These are phyloP conservation scores for Setaria viridis DNA, from an alignment of 202 grass and related monocot species.

Conservation along the genomic window DNA sequence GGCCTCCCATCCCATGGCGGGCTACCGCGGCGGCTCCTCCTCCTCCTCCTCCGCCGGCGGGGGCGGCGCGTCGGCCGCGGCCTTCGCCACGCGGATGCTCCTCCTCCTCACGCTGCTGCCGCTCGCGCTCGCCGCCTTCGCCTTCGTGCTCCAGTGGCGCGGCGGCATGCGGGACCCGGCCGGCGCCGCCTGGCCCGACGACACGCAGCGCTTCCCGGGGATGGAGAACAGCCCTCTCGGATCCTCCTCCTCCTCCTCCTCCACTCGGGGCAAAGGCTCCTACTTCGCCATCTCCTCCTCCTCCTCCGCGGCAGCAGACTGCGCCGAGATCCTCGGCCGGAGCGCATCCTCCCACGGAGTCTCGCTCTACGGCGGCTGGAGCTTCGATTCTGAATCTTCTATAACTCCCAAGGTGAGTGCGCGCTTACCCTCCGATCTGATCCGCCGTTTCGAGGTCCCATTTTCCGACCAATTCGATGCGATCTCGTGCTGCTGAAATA, in stretches of 20 bases:
- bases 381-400: constrained; percentile 70
- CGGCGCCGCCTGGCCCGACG: constrained; percentile 73
- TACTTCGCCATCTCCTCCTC: constrained; percentile 61
- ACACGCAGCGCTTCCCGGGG: constrained; percentile 85
- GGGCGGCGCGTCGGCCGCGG: constrained; percentile 32
- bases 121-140: constrained; percentile 90
- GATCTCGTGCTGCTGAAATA: constrained; percentile 3
- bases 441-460: constrained; percentile 33
- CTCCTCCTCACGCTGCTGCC: constrained; percentile 91
- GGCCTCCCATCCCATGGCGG: constrained; percentile 50
- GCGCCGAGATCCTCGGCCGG: constrained; percentile 84
- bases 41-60: constrained; percentile 28
- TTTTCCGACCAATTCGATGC: constrained; percentile 2
- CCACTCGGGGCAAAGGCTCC: constrained; percentile 27
- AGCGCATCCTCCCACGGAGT: constrained; percentile 73
- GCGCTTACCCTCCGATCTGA: constrained; percentile 33
- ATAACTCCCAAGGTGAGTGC: constrained; percentile 68
- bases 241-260: constrained; percentile 60
- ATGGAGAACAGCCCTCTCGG: constrained; percentile 86
- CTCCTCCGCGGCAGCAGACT: constrained; percentile 66
- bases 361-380: constrained; percentile 82
- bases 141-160: constrained; percentile 97
- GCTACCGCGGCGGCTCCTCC: constrained; percentile 59
- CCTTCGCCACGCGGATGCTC: constrained; percentile 72
- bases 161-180: constrained; percentile 79